A percentile compares a stretch with the other conserved stretches of the same genome.
phyloP scores from a whole-genome alignment of 164 flowering plant genomes.

The Magnolia changhungtana region DNA sequence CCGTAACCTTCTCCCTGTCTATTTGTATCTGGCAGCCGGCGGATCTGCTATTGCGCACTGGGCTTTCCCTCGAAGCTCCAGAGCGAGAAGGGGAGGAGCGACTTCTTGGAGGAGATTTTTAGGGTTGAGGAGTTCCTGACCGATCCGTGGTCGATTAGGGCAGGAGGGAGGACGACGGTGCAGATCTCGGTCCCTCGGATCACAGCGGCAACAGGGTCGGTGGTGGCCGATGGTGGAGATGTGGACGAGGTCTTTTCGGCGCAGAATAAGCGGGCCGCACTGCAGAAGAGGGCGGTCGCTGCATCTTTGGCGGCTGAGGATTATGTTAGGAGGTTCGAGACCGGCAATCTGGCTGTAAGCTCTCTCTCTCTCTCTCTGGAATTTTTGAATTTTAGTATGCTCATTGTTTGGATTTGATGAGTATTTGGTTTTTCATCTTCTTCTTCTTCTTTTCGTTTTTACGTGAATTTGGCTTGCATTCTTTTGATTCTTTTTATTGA shows the following conservation, averaged over 20 bases:
- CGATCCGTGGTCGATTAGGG: constrained; percentile 61
- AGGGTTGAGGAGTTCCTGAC: constrained; percentile 50
- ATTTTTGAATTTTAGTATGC: not conserved
- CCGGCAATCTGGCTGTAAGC: constrained; percentile 54
- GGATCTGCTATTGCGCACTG: constrained; percentile 72
- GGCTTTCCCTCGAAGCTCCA: constrained; percentile 63
- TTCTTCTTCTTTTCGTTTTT: not conserved
- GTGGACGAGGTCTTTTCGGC: constrained; percentile 51
- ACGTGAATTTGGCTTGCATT: too few relatives aligned
- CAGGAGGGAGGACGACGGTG: constrained; percentile 39
- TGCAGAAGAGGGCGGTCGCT: constrained; percentile 72
- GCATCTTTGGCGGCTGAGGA: constrained; percentile 77
- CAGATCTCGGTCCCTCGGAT: constrained; percentile 79
- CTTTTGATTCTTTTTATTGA: not conserved
- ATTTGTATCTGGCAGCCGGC: constrained; percentile 37
- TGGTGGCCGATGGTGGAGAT: constrained; percentile 23
- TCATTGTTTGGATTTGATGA: not conserved
- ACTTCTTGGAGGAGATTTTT: constrained; percentile 45
- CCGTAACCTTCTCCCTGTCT: constrained; percentile 6
- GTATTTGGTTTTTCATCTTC: not conserved
- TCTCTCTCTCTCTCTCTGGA: constrained; percentile 2
- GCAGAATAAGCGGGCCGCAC: constrained; percentile 63
- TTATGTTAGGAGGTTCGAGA: constrained; percentile 67
- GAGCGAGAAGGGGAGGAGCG: constrained; percentile 32
- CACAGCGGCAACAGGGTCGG: constrained; percentile 23